Base-by-base conservation (phyloP, 129 eudicot species). In the Artemisia tridentata region DNA sequence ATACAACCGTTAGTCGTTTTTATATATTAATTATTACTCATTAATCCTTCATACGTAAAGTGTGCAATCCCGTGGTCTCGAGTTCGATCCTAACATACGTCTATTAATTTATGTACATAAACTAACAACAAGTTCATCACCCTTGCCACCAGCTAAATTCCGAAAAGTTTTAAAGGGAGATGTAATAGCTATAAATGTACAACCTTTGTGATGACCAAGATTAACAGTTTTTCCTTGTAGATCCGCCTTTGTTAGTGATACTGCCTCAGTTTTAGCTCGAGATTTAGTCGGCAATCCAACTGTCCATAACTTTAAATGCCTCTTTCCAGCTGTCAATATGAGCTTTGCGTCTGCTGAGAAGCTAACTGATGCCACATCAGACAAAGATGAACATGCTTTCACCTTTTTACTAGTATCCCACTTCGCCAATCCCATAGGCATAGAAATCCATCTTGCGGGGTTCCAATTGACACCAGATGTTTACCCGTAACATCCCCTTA, bases 341-440 rank as follows among this genome's bases (percentile, higher is more conserved):
- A 67, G 83, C 59, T 81, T 88, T 72, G 78, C 79, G 67, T 85
- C 91, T 29, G 70, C 54, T 41, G 96, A 83, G 59, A 88, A 88
- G 73, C 76, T 74, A 72, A 88, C 88, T 10, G 88, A 85, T 56
- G 85, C 71, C 75, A 83, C 84, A 76, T 85, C 79, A 74, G 81
- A 80, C 73, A 75, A 80, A 56, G 86, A 72, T 71, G 88, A 74
- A 74, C 83, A 83, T 27, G 88, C 81, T 83, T 85, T 88, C 73
- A 83, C 65, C 80, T 83, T 88, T 86, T 81, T 72, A 79, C 58
- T 71, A 81, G 80, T 41, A 45, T 77, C 75, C 85, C 84, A 55
- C 62, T 83, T 69, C 82, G 73, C 86, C 83, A 88, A 74, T 88
- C 85, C 96, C 96, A 88, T 60, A 88, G 80, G 72, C 88, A 85